Base-by-base conservation (phyloP, 148 eudicot genomes). In the Rhododendron williamsianum region DNA sequence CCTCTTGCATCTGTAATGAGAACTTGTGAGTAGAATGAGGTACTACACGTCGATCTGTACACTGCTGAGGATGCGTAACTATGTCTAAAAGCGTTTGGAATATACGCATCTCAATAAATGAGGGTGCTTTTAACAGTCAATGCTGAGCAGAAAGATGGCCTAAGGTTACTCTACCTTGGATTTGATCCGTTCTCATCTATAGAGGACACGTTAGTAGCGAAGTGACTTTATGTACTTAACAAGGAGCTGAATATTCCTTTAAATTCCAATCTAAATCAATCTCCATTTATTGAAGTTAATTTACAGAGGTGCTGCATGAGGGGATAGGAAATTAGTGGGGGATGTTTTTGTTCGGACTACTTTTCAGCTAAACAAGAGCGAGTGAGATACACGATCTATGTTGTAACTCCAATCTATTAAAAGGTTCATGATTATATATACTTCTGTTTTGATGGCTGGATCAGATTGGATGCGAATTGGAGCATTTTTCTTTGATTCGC, bases 391-490 rank as follows among this genome's bases (percentile, higher is more conserved):
- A 16, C 7, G 18, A 27, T 45, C 76, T 67, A 67, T 9, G 35
- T 13, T 25, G 15, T 25, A 25, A 67, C 33, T 9, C 1, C 23
- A 63, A 63, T 63, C 30, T 63, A 18, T 11, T 25, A 12, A 41
- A 48, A 16, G 60, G 30, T 56, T 36, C 86, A 54, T 84, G 81
- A 56, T 76, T 83, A 76, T 58, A 13, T 83, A 76, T 58, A 7
- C 60, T 10, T 58, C 69, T 67, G 1, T 82, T 80, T 71, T 52
- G 30, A 69, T 81, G 69, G 16, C 65, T 52, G 65, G 77, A 78
- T 41, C 76, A 97, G 99, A 95, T 86, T 94, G 99, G 99, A 90
- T 95, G 91, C 91, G 99, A 35, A 92, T 95, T 83, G 99, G 98
- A 30, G 96, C 98, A 15, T 95, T 94, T 87, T 87, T 85, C 83